Evolutionary conservation across 2,329 filamentous ascomycete genomes (phyloP), one percentile per base, ranked within the genome.

Genomic region (Cladosporium colombiae): DNA sequence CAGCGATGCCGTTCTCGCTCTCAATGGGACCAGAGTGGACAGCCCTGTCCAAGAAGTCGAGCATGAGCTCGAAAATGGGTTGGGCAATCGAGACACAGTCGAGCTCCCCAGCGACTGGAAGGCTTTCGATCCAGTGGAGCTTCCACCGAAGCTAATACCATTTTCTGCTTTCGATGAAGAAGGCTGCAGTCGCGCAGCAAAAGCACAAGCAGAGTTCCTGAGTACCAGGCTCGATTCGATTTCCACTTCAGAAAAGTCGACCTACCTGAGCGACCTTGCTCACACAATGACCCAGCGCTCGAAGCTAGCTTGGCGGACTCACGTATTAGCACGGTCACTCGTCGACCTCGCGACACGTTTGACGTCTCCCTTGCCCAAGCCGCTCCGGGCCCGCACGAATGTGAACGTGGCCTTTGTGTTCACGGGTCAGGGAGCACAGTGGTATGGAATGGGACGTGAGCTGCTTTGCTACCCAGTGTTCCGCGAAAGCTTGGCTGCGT

Each of bases 211-310:
- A 16, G 33, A 35, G 16, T 65, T 66, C 44, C 44, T 67, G 5
- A n/a, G 90, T 77, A 18, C 46, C 27, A 27, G 76, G 72, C 69
- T 71, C 76, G 6, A 78, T 73, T 3, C 16, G n/a, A 60, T 53
- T 3, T 10, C 14, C 23, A n/a, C 10, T 18, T 16, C 16, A 0
- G 50, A 53, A n/a, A 11, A n/a, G 27, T 31, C 33, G 23, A 50
- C 52, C 3, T 65, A 59, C 55, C 16, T 65, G 16, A 3, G 44
- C 8, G 62, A 65, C 16, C 35, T 50, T 27, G 62, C 56, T 4
- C 40, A 65, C 40, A 65, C 62, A 29, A 44, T 65, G 44, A 46
- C 37, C 13, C 37, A 23, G n/a, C 52, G 62, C 31, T 59, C 53
- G n/a, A 37, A 44, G 27, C 50, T 65, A 2, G 16, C 52, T 8